Evolutionary conservation across 2,329 filamentous ascomycete species (phyloP), one percentile per base, ranked within the genome.

Genomic region (Chaetomium globosum): DNA sequence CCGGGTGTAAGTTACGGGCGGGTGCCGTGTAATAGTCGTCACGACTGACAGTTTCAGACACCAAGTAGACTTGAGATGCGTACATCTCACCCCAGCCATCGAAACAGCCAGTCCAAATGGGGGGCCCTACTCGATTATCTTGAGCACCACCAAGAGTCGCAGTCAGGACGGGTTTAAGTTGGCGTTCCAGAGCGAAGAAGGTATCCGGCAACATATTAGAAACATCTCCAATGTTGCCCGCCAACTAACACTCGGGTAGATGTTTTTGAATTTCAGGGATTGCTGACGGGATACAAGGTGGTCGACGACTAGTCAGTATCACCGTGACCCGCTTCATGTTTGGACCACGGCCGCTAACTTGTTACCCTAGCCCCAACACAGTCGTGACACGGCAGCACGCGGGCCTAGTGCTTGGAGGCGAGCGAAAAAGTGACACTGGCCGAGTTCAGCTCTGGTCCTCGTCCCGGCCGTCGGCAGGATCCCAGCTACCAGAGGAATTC

Each of bases 371-470:
- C 26, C 59, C 59, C 7, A 43, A 4, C 9, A 61, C 49, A 7
- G 13, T 23, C 26, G 39, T 67, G 10, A 65, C 43, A 12, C 49
- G 39, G 19, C 65, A 61, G 21, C 55, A 33, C 16, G 67, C 63
- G 23, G 62, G n/a, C 19, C 8, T 33, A 13, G 4, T 59, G 4
- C 2, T 67, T 10, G 63, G 67, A 8, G 67, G 67, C 8, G 55
- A 55, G 2, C 61, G 60, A 53, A 46, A 33, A 48, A 52, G 43
- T 2, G 59, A 57, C n/a, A 59, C 19, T 19, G 54, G 64, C 7
- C 61, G 67, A n/a, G 26, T 68, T 10, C 67, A 69, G 33, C 30
- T 69, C 10, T 69, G 67, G 67, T 61, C 59, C 9, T 69, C 67
- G 5, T 67, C 61, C 21, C 31, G 61, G 13, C 55, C 12, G 19